phyloP scores from a whole-genome alignment of 1,284 basidiomycete species.

The Ceratobasidium papillatum region DNA sequence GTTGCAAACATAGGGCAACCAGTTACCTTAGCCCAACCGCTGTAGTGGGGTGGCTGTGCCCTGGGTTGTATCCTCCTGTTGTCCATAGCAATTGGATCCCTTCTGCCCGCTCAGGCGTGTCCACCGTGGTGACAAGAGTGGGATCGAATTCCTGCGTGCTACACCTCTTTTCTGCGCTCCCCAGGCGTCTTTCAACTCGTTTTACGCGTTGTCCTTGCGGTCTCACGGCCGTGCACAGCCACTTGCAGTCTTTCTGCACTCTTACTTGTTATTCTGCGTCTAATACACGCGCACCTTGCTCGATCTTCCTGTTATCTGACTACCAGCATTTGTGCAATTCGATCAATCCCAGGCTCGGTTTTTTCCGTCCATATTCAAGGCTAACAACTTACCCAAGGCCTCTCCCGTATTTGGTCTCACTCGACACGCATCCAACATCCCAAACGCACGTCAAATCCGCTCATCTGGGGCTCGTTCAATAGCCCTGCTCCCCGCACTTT shows the following conservation, averaged over 20 bases:
- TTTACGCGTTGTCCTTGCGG: background rate
- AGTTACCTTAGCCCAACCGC: too few relatives aligned
- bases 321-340: background rate
- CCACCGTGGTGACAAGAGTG: slow-evolving; percentile 5
- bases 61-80: too few relatives aligned
- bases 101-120: background rate
- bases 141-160: background rate
- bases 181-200: background rate
- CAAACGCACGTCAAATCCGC: background rate
- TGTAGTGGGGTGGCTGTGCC: too few relatives aligned
- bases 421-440: background rate
- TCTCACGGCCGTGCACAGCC: background rate
- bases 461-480: background rate
- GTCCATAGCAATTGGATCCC: background rate
- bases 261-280: too few relatives aligned
- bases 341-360: background rate
- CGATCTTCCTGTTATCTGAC: background rate
- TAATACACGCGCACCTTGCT: background rate
- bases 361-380: background rate
- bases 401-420: background rate
- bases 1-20: too few relatives aligned
- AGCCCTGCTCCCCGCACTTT: background rate
- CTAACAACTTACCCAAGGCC: too few relatives aligned
- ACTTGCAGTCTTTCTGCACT: too few relatives aligned
- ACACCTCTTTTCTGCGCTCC: background rate